phyloP scores from a whole-genome alignment of 345 rosid genomes.

The Trapa incisa region DNA sequence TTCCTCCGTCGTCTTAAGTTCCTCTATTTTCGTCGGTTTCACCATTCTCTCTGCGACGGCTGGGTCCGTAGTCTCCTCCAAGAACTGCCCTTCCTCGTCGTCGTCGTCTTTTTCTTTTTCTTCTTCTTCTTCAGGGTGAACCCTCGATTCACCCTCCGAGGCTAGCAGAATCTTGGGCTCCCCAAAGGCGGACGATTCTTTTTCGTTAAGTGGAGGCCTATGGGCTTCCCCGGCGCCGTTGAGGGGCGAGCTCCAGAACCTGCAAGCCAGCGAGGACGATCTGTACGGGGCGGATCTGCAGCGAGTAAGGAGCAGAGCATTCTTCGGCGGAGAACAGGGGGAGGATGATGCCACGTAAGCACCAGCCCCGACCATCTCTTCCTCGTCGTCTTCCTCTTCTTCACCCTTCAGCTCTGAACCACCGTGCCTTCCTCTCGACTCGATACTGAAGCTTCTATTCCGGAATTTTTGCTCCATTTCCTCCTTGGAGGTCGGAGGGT shows the following conservation, averaged over 20 bases:
- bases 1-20: conserved; percentile 9
- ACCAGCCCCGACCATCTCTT: conserved; percentile 14
- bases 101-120: conserved; percentile 7
- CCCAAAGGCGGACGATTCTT: neutral
- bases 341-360: conserved; percentile 21
- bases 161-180: conserved; percentile 7
- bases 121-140: conserved; percentile 4
- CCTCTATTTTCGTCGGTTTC: conserved; percentile 15
- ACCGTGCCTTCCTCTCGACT: no score
- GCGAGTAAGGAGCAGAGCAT: conserved; percentile 56
- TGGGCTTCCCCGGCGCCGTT: conserved; percentile 6
- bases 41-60: neutral
- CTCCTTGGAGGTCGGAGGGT: neutral
- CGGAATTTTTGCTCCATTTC: conserved; percentile 1
- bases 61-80: neutral
- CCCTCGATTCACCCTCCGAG: conserved; percentile 17
- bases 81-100: neutral
- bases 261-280: conserved; percentile 64
- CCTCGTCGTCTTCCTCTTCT: conserved; percentile 6
- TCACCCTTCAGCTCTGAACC: conserved; percentile 10
- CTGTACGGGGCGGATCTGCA: conserved; percentile 84
- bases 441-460: neutral
- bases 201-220: neutral
- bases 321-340: conserved; percentile 48
- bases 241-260: conserved; percentile 68